These are phyloP conservation scores for Nitzschia sp. DNA, from an alignment of 108 stramenopile species.

Conservation along the genomic window DNA sequence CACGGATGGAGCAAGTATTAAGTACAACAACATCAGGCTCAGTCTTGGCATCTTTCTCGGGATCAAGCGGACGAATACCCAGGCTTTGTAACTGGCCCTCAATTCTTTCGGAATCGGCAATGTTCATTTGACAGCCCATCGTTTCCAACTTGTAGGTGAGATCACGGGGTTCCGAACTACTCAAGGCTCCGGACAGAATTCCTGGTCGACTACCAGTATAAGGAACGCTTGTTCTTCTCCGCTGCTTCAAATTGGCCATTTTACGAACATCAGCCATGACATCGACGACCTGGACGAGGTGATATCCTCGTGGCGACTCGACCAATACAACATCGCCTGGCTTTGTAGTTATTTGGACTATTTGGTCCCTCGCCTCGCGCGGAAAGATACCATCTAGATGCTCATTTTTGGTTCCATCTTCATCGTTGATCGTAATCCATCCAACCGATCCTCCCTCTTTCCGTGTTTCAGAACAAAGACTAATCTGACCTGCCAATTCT, in stretches of 20 bases:
- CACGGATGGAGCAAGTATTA: constrained; percentile 96
- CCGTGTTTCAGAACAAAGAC: constrained; percentile 61
- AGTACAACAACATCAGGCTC: constrained; percentile 90
- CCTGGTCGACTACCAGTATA: constrained; percentile 25
- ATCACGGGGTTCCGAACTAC: constrained; percentile 15
- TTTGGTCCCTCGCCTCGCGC: constrained; percentile 46
- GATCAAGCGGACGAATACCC: constrained; percentile 67
- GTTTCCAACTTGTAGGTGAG: constrained; percentile 83
- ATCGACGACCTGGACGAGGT: constrained; percentile 83
- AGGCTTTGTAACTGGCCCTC: constrained; percentile 92
- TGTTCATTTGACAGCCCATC: constrained; percentile 98
- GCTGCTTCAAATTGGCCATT: constrained; percentile 67
- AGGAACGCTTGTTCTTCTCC: constrained; percentile 46
- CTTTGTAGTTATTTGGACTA: constrained; percentile 72
- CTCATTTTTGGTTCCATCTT: constrained; percentile 40
- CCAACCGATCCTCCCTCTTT: constrained; percentile 73
- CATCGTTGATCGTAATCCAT: constrained; percentile 54
- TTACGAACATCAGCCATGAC: constrained; percentile 89
- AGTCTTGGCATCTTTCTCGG: constrained; percentile 21
- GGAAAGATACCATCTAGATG: constrained; percentile 80
- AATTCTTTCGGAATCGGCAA: constrained; percentile 95
- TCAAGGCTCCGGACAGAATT: constrained; percentile 33
- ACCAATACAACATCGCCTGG: constrained; percentile 79
- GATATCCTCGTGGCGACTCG: constrained; percentile 57
- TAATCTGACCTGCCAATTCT: constrained; percentile 62